Percentiles rank a stretch among this genome's conserved stretches.
phyloP scores from a whole-genome alignment of 345 rosid genomes.

The Sonneratia alba region DNA sequence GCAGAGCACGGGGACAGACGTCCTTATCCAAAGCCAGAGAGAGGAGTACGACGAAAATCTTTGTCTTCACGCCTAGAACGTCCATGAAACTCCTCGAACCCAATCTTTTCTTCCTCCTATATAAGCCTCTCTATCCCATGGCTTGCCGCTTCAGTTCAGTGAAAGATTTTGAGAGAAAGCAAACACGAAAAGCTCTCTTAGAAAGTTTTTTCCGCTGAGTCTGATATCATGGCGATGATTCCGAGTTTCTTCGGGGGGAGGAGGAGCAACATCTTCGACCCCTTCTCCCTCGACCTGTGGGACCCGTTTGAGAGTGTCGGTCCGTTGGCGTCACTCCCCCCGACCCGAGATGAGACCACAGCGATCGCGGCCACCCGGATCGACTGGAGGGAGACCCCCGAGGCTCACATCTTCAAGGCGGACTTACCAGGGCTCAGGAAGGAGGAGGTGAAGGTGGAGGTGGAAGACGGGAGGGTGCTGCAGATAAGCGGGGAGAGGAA shows the following conservation, averaged over 20 bases:
- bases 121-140: neutral
- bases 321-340: neutral
- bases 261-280: constrained; percentile 21
- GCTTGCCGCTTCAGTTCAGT: no score
- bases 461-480: constrained; percentile 23
- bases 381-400: constrained; percentile 30
- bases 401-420: constrained; percentile 18
- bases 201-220: neutral
- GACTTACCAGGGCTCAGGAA: constrained; percentile 25
- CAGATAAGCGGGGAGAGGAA: constrained; percentile 22
- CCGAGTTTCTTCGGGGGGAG: constrained; percentile 15
- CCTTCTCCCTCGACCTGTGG: constrained; percentile 24
- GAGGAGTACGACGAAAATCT: neutral
- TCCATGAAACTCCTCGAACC: constrained; percentile 1
- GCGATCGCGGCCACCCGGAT: constrained; percentile 14
- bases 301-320: constrained; percentile 21
- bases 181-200: neutral
- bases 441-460: constrained; percentile 27
- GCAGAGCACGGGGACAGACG: neutral
- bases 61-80: neutral
- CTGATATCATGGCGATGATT: constrained; percentile 14
- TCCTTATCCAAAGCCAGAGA: neutral
- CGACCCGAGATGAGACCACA: neutral
- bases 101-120: neutral
- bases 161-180: no score